phyloP scores from a whole-genome alignment of 805 yeast species.

The Candida maesae region DNA sequence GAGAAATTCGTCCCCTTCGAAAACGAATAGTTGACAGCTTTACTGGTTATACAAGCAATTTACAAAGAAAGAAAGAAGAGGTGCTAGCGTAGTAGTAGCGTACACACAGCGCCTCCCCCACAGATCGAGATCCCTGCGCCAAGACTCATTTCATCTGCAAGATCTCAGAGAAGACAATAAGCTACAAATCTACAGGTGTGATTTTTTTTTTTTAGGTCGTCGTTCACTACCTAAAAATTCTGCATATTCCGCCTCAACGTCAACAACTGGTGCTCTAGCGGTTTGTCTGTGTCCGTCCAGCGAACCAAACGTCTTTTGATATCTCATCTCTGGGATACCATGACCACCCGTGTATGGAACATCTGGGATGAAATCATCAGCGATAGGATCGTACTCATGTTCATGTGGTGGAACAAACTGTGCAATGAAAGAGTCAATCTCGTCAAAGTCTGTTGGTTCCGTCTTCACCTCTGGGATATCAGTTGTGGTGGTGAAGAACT shows the following conservation, averaged over 20 bases:
- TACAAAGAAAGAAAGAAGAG: too few species aligned
- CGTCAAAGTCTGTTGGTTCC: neutral
- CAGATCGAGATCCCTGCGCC: too few species aligned
- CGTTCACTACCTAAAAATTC: neutral
- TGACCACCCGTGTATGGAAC: neutral
- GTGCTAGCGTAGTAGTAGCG: too few species aligned
- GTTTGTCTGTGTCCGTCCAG: slow-evolving; percentile 11
- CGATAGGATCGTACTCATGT: neutral
- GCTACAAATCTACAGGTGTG: too few species aligned
- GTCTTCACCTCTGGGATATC: neutral
- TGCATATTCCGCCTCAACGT: neutral
- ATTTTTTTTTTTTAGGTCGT: neutral
- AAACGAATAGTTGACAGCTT: neutral
- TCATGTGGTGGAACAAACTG: neutral
- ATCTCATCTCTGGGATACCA: slow-evolving; percentile 10
- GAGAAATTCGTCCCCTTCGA: slow-evolving; percentile 4
- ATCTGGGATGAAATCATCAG: neutral
- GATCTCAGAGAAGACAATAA: too few species aligned
- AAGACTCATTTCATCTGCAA: too few species aligned
- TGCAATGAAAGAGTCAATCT: slow-evolving; percentile 1
- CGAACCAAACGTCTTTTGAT: slow-evolving; percentile 12
- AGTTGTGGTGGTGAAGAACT: neutral
- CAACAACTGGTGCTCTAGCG: slow-evolving; percentile 1
- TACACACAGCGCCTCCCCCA: too few species aligned
- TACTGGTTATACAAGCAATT: too few species aligned